Conservation (phyloP, 2,329 filamentous ascomycete species). For the Talaromyces atroroseus region DNA sequence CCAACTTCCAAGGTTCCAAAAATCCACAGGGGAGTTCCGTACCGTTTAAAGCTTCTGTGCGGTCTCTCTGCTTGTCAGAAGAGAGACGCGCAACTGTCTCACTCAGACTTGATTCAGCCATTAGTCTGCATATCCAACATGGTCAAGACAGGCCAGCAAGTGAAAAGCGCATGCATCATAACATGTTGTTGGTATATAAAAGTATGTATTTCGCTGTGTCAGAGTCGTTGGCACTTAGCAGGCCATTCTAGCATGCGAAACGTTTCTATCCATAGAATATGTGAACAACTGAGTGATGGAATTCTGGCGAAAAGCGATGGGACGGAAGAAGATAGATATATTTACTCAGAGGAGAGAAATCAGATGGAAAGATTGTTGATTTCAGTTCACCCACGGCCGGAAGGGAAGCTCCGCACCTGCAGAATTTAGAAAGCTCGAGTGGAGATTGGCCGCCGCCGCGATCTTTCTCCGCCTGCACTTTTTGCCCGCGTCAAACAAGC, state of each 20-base stretch:
- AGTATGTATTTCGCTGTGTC: background rate
- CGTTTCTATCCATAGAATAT: background rate
- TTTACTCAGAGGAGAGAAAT: background rate
- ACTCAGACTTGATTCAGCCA: constrained; percentile 40
- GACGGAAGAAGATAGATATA: background rate
- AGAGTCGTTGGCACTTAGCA: background rate
- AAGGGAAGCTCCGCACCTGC: constrained; percentile 14
- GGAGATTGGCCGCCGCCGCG: constrained; percentile 29
- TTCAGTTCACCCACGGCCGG: background rate
- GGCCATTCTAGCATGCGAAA: background rate
- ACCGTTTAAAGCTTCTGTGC: constrained; percentile 48
- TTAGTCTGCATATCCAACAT: constrained; percentile 16
- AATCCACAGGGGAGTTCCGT: constrained; percentile 6
- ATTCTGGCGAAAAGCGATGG: background rate
- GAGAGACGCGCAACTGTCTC: constrained; percentile 39
- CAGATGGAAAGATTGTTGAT: background rate
- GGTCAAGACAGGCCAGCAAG: background rate
- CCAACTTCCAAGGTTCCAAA: constrained; percentile 9
- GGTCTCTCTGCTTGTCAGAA: constrained; percentile 42
- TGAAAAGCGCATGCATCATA: background rate
- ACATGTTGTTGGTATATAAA: background rate
- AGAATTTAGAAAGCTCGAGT: constrained; percentile 16
- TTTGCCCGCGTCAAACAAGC: constrained; percentile 22
- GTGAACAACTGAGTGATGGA: background rate
- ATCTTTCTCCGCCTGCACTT: constrained; percentile 27